Evolutionary conservation across 2,329 filamentous ascomycete genomes (phyloP).

Genomic region (Hypoxylon sp.): DNA sequence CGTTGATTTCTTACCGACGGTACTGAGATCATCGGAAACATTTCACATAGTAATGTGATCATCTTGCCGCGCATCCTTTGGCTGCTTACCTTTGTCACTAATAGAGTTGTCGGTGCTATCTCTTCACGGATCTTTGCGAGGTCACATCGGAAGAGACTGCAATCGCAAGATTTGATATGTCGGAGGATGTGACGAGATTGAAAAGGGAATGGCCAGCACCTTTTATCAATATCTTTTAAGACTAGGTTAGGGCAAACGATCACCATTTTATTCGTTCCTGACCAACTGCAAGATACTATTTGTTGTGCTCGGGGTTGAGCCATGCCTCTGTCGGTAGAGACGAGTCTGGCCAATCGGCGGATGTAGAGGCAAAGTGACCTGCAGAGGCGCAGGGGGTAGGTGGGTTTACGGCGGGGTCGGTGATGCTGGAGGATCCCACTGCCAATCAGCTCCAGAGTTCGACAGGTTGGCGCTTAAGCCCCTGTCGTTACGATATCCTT

Average conservation of each 20-base stretch:
- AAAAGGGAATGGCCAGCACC: slow-evolving; percentile 38
- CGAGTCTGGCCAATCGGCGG: slow-evolving; percentile 38
- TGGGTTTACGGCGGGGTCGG: slow-evolving; percentile 48
- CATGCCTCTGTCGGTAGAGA: slow-evolving; percentile 28
- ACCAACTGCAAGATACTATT: slow-evolving; percentile 6
- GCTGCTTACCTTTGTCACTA: slow-evolving; percentile 4
- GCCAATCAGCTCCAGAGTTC: slow-evolving; percentile 50
- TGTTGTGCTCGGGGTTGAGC: slow-evolving; percentile 22
- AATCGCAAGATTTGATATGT: slow-evolving; percentile 25
- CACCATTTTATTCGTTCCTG: slow-evolving; percentile 28
- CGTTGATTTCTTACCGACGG: slow-evolving; percentile 21
- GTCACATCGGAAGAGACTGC: slow-evolving; percentile 15
- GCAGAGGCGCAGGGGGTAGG: slow-evolving; percentile 36
- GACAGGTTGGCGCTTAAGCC: slow-evolving; percentile 53
- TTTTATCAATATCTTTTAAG: slow-evolving; percentile 33
- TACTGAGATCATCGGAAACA: slow-evolving; percentile 11
- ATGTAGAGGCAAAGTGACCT: slow-evolving; percentile 36
- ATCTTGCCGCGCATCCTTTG: slow-evolving; percentile 7
- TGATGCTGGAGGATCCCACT: slow-evolving; percentile 42
- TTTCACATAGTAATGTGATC: slow-evolving; percentile 11
- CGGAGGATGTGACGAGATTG: slow-evolving; percentile 35
- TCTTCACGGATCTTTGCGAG: slow-evolving; percentile 19
- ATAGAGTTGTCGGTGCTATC: slow-evolving; percentile 4
- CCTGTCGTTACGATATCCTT: slow-evolving; percentile 48
- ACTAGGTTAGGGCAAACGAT: slow-evolving; percentile 18